These are phyloP conservation scores for Chytriomyces confervae DNA, from an alignment of 192 early-diverging fungal genomes.

Conservation along the genomic window DNA sequence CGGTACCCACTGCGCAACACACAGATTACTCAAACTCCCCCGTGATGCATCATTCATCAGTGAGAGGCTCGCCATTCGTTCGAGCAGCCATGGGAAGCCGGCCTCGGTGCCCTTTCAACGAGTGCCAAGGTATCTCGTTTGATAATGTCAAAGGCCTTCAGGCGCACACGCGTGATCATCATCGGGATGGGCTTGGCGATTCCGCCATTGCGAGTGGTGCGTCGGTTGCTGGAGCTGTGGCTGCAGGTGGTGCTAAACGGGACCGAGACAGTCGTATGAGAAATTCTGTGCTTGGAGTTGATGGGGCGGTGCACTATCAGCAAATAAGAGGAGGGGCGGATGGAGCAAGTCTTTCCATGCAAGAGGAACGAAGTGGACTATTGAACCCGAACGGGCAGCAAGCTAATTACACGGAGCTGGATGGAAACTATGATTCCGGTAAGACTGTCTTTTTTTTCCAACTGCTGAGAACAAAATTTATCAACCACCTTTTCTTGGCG, in stretches of 20 bases:
- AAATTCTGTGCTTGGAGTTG: neutral
- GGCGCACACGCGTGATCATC: neutral
- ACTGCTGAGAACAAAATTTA: no score
- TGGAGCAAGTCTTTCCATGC: neutral
- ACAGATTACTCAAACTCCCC: no score
- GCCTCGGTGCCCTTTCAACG: neutral
- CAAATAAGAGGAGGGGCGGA: neutral
- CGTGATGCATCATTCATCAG: no score
- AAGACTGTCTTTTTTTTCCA: no score
- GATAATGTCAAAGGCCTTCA: neutral
- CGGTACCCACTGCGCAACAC: no score
- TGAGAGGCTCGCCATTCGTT: no score
- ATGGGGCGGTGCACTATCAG: no score
- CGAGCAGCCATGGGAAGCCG: neutral
- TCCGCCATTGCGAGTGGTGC: neutral
- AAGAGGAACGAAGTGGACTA: neutral
- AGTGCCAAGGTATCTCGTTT: neutral
- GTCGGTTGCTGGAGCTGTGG: neutral
- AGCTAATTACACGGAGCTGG: neutral
- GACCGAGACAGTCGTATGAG: neutral
- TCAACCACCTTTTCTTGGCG: no score
- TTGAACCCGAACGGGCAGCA: neutral
- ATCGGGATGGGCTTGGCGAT: neutral
- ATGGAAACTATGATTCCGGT: neutral
- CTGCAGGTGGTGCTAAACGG: neutral